Conservation (phyloP, 345 rosid genomes). For the Boechera divaricarpa region DNA sequence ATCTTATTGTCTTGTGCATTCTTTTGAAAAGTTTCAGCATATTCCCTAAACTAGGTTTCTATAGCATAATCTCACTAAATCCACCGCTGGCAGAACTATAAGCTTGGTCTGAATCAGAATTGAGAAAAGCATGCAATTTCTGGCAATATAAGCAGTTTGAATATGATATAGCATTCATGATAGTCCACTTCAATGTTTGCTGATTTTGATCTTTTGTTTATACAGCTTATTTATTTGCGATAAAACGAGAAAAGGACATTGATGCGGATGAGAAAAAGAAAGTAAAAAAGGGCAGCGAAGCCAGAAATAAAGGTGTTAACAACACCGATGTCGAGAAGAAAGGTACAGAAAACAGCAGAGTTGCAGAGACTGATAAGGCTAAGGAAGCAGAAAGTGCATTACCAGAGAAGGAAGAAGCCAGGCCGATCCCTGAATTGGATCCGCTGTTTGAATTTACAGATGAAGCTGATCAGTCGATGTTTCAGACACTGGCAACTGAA, state of each 20-base stretch:
- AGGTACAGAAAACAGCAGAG: slow-evolving; percentile 38
- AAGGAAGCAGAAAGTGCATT: slow-evolving; percentile 39
- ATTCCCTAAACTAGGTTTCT: neutral
- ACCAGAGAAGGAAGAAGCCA: slow-evolving; percentile 39
- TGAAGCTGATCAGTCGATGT: slow-evolving; percentile 32
- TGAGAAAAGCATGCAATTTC: slow-evolving; percentile 1
- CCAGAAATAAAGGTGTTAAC: slow-evolving; percentile 34
- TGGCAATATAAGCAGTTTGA: slow-evolving; percentile 23
- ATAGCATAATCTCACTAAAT: neutral
- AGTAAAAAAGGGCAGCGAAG: slow-evolving; percentile 33
- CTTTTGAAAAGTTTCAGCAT: slow-evolving; percentile 1
- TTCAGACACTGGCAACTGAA: slow-evolving; percentile 36
- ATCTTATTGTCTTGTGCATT: neutral
- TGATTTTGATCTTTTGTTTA: slow-evolving; percentile 12
- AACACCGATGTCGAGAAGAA: slow-evolving; percentile 39
- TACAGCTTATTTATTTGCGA: slow-evolving; percentile 74
- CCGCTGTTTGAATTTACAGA: slow-evolving; percentile 37
- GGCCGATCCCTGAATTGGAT: slow-evolving; percentile 24
- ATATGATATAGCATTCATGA: slow-evolving; percentile 8
- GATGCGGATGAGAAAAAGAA: slow-evolving; percentile 26
- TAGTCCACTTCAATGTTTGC: slow-evolving; percentile 18
- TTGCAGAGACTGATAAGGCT: slow-evolving; percentile 21
- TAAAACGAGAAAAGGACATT: slow-evolving; percentile 53
- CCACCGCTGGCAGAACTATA: neutral
- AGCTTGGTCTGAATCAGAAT: slow-evolving; percentile 11